phyloP scores from a whole-genome alignment of 2,329 filamentous ascomycete genomes.

The Diaporthe sp. region DNA sequence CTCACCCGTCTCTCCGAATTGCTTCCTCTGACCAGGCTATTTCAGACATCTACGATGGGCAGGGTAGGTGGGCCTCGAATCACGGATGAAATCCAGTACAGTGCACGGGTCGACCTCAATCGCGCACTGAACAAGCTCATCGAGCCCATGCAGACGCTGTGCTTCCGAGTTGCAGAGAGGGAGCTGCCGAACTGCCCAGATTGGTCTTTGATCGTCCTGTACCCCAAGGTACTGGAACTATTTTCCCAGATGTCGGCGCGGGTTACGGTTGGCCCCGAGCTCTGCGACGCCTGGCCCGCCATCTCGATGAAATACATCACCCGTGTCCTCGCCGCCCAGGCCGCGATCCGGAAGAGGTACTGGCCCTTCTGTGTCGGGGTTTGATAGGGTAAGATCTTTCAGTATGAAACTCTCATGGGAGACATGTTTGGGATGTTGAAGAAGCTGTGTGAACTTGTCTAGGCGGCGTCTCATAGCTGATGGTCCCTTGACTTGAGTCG shows the following conservation, averaged over 20 bases:
- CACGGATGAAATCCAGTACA: slow-evolving; percentile 11
- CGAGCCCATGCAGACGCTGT: slow-evolving; percentile 17
- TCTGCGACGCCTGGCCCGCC: slow-evolving; percentile 36
- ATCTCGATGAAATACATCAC: slow-evolving; percentile 37
- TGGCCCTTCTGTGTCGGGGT: no score
- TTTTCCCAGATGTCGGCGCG: slow-evolving; percentile 36
- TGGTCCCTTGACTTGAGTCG: no score
- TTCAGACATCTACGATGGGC: background rate
- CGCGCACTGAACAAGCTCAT: slow-evolving; percentile 19
- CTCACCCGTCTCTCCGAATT: background rate
- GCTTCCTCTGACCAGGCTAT: background rate
- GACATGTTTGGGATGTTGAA: no score
- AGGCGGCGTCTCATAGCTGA: no score
- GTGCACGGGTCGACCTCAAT: slow-evolving; percentile 1
- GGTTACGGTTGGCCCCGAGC: slow-evolving; percentile 38
- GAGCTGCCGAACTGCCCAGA: background rate
- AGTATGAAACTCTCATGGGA: no score
- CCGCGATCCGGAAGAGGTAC: slow-evolving; percentile 35
- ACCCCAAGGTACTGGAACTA: slow-evolving; percentile 13
- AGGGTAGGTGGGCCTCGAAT: slow-evolving; percentile 4
- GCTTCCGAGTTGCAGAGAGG: background rate
- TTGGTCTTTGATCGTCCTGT: slow-evolving; percentile 14
- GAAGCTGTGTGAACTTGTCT: no score
- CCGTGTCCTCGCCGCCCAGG: slow-evolving; percentile 34
- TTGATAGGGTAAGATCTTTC: no score